Evolutionary conservation across 2,329 filamentous ascomycete species (phyloP), one percentile per base, ranked within the genome.

Genomic region (Thielaviopsis punctulata): DNA sequence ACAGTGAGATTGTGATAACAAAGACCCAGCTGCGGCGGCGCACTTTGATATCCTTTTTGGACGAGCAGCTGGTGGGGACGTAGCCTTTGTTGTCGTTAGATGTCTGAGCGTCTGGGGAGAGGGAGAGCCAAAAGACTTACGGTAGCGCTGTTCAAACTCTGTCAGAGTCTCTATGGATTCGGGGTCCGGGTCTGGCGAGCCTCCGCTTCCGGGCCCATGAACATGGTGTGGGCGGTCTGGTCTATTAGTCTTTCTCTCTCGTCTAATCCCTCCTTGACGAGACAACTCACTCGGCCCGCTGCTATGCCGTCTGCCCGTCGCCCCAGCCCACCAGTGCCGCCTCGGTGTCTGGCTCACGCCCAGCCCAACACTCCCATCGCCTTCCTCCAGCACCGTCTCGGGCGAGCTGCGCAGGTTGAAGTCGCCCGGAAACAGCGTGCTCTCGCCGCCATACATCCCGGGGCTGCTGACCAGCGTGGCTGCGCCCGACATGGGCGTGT

Each of bases 21-120:
- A 68, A 72, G 9, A 80, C 64, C 73, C 75, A 80, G 46, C 63
- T 68, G 12, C 57, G 59, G 41, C 63, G 59, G 30, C 30, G 30
- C 30, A 36, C 30, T 36, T n/a, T 36, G 30, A 36, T 36, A 15
- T 36, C 30, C 13, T 36, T 36, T 36, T n/a, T 36, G 30, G 30
- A 36, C 7, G 30, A 36, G 30, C 30, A 36, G 13, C 3, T 7
- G 13, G 30, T 36, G 30, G 30, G 30, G 13, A 36, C n/a, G 30
- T 36, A 36, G 13, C 30, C 30, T 36, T 12, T 36, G 30, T 5
- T n/a, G 25, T 27, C 10, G 25, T 27, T 27, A 5, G 6, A 33
- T 36, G 5, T 2, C 13, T n/a, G 30, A 36, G 30, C 30, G 4
- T 33, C 4, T 3, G 10, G 27, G 3, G 9, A 12, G 9, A 3